Evolutionary conservation across 345 rosid species (phyloP).

Genomic region (Triadica sebifera): DNA sequence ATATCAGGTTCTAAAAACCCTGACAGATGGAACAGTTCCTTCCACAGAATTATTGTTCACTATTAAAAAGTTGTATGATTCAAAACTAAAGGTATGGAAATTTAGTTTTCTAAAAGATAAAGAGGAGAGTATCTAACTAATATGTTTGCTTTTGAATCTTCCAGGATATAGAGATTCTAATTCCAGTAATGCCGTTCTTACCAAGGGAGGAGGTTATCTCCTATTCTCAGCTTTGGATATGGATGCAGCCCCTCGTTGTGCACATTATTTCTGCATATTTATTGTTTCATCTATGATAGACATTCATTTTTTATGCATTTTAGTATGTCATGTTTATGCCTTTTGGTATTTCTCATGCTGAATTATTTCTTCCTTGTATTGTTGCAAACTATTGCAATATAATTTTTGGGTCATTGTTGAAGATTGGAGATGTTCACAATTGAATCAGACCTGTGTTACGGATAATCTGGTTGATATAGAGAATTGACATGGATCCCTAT

Average conservation of each 20-base stretch:
- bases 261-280: not conserved
- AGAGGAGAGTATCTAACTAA: constrained; percentile 24
- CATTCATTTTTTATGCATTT: not conserved
- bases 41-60: constrained; percentile 72
- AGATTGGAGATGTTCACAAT: not conserved
- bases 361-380: not conserved
- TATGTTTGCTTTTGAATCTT: constrained; percentile 31
- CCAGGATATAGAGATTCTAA: constrained; percentile 84
- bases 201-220: constrained; percentile 76
- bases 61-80: constrained; percentile 75
- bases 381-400: too few relatives aligned
- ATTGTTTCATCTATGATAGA: not conserved
- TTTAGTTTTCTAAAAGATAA: constrained; percentile 8
- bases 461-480: not conserved
- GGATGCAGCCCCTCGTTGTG: not conserved
- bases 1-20: constrained; percentile 81
- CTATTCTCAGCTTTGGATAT: not conserved
- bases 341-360: not conserved
- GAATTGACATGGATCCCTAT: not conserved
- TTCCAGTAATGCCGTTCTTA: constrained; percentile 82
- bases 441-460: not conserved
- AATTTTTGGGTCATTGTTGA: too few relatives aligned
- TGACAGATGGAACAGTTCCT: constrained; percentile 75
- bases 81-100: constrained; percentile 72
- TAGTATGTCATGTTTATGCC: not conserved